Conservation (phyloP, 352 stramenopile genomes). For the Globisporangium irregulare region DNA sequence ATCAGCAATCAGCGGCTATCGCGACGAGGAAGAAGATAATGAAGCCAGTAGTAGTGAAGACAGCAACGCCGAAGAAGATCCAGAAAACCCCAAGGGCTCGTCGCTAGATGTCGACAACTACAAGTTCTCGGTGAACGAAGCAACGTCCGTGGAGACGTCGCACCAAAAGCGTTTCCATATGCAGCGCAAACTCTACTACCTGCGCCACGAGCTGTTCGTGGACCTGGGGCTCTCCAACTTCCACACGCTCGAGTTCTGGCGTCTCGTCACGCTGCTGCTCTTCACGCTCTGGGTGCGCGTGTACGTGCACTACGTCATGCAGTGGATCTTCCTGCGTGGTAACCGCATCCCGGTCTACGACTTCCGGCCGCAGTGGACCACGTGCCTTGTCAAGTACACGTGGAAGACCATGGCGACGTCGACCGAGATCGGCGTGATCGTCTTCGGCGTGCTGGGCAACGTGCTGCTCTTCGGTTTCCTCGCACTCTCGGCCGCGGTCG, state of each 20-base stretch:
- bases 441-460: constrained; percentile 53
- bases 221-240: constrained; percentile 57
- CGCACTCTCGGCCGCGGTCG: constrained; percentile 32
- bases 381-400: constrained; percentile 87
- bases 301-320: constrained; percentile 87
- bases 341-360: constrained; percentile 77
- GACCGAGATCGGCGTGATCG: constrained; percentile 71
- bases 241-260: constrained; percentile 79
- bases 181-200: constrained; percentile 72
- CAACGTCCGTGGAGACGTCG: constrained; percentile 41
- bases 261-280: constrained; percentile 48
- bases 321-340: constrained; percentile 80
- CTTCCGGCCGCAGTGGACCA: constrained; percentile 57
- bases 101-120: constrained; percentile 42
- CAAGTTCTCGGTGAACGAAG: constrained; percentile 49
- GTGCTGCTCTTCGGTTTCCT: constrained; percentile 47
- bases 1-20: not conserved
- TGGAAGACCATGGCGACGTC: constrained; percentile 53
- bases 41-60: not conserved
- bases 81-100: not conserved
- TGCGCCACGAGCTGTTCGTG: constrained; percentile 75
- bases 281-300: constrained; percentile 85
- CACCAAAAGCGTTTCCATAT: constrained; percentile 60
- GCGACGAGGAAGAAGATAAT: constrained; percentile 1
- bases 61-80: not conserved